phyloP scores from a whole-genome alignment of 768 basidiomycete genomes.

The Termitomyces bulborhizus region DNA sequence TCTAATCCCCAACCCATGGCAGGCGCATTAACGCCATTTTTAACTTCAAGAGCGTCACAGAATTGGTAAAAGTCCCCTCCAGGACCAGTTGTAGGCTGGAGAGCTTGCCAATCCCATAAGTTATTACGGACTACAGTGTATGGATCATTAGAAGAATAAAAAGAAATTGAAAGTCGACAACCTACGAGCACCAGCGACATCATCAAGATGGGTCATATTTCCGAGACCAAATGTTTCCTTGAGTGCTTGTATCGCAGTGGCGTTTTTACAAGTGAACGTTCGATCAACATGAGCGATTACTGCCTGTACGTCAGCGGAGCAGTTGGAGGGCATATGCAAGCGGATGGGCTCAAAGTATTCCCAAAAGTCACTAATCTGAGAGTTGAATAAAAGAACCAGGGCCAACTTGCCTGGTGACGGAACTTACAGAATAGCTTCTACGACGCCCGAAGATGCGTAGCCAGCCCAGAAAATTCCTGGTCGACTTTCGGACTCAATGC shows the following conservation, averaged over 20 bases:
- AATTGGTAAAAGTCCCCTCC: constrained; percentile 47
- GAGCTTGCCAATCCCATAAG: constrained; percentile 63
- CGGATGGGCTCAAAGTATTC: constrained; percentile 69
- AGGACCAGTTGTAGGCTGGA: constrained; percentile 47
- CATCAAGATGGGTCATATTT: constrained; percentile 53
- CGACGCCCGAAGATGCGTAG: constrained; percentile 64
- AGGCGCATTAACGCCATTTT: constrained; percentile 44
- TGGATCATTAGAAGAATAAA: neutral
- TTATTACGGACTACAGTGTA: constrained; percentile 46
- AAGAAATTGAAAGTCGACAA: neutral
- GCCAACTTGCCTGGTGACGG: neutral
- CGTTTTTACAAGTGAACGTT: constrained; percentile 41
- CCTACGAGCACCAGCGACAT: constrained; percentile 56
- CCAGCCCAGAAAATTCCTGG: constrained; percentile 59
- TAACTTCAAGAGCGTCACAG: constrained; percentile 65
- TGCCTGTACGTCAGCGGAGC: constrained; percentile 64
- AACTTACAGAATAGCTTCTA: constrained; percentile 50
- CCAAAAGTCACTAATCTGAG: constrained; percentile 45
- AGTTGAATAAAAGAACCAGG: neutral
- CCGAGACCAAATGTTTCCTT: constrained; percentile 57
- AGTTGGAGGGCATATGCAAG: constrained; percentile 63
- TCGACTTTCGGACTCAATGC: constrained; percentile 30
- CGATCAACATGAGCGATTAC: constrained; percentile 58
- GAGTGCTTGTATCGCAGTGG: constrained; percentile 41
- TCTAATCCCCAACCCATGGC: constrained; percentile 55